Conservation (phyloP, 2,329 filamentous ascomycete species). For the Cladosporium sp. region DNA sequence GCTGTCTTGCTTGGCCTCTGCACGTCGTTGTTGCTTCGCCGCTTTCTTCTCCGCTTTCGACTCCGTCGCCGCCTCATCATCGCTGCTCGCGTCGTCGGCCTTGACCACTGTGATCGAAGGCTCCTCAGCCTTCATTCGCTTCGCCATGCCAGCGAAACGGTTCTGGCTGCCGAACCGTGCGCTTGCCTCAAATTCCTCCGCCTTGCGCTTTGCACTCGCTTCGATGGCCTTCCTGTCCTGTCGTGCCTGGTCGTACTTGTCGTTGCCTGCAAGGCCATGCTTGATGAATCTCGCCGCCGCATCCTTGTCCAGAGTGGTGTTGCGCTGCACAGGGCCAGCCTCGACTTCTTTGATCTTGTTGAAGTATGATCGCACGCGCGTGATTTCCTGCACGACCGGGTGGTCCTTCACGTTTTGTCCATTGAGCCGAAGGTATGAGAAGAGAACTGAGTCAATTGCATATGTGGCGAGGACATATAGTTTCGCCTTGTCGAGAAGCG, state of each 20-base stretch:
- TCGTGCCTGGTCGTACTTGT: constrained; percentile 40
- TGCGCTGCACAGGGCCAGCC: constrained; percentile 45
- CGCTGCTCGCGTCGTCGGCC: constrained; percentile 18
- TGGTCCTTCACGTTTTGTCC: constrained; percentile 81
- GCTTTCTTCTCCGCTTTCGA: constrained; percentile 24
- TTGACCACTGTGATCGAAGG: constrained; percentile 21
- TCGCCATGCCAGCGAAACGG: constrained; percentile 36
- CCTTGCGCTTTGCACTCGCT: constrained; percentile 38
- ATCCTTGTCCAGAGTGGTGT: constrained; percentile 66
- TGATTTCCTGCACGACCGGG: constrained; percentile 80
- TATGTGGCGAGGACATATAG: constrained; percentile 87
- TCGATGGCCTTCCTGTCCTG: constrained; percentile 40
- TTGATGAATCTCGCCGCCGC: constrained; percentile 81
- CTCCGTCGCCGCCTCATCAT: constrained; percentile 6
- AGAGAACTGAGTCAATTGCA: constrained; percentile 85
- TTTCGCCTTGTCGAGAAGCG: constrained; percentile 92
- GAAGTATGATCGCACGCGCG: constrained; percentile 86
- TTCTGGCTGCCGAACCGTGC: constrained; percentile 33
- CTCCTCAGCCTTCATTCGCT: constrained; percentile 36
- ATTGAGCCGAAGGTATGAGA: constrained; percentile 77
- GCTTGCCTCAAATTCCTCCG: constrained; percentile 34
- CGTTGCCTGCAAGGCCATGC: constrained; percentile 65
- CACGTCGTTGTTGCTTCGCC: constrained; percentile 22
- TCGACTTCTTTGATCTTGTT: constrained; percentile 83
- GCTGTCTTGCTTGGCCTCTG: constrained; percentile 12